Conservation (phyloP, 2,329 filamentous ascomycete genomes). For the Hymenoscyphus albidus region DNA sequence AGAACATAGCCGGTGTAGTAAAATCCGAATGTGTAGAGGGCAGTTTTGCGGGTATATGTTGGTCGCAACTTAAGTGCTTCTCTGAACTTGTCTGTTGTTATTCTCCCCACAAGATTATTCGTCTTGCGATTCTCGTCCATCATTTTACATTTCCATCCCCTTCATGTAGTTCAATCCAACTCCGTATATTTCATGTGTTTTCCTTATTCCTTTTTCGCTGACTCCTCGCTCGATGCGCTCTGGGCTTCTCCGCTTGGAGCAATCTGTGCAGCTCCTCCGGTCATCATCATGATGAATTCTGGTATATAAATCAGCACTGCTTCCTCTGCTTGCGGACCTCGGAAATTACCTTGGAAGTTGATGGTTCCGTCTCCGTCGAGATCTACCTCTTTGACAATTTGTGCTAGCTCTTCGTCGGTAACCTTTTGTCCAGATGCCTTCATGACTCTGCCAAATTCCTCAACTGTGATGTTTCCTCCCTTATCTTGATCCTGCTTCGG, state of each 20-base stretch:
- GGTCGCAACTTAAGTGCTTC: not conserved
- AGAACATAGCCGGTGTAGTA: too few species aligned
- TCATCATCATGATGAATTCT: constrained; percentile 44
- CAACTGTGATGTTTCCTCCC: constrained; percentile 37
- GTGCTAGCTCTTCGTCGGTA: constrained; percentile 36
- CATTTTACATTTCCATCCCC: not conserved
- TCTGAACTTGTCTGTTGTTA: not conserved
- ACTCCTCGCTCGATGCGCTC: not conserved
- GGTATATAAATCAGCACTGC: not conserved
- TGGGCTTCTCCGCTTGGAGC: not conserved
- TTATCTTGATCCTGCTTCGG: constrained; percentile 19
- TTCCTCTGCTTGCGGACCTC: constrained; percentile 39
- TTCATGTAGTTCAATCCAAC: not conserved
- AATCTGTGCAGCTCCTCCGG: constrained; percentile 23
- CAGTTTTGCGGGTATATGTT: not conserved
- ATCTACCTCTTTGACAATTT: constrained; percentile 40
- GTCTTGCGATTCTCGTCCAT: not conserved
- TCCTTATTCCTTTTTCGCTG: not conserved
- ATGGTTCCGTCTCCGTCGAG: constrained; percentile 40
- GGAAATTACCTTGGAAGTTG: constrained; percentile 38
- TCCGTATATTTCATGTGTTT: not conserved
- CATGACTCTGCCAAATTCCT: constrained; percentile 40
- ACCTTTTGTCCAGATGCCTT: constrained; percentile 33
- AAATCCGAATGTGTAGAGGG: not conserved
- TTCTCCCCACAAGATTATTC: not conserved